Base-by-base conservation (phyloP, 2,329 filamentous ascomycete genomes). In the Aaosphaeria arxii region DNA sequence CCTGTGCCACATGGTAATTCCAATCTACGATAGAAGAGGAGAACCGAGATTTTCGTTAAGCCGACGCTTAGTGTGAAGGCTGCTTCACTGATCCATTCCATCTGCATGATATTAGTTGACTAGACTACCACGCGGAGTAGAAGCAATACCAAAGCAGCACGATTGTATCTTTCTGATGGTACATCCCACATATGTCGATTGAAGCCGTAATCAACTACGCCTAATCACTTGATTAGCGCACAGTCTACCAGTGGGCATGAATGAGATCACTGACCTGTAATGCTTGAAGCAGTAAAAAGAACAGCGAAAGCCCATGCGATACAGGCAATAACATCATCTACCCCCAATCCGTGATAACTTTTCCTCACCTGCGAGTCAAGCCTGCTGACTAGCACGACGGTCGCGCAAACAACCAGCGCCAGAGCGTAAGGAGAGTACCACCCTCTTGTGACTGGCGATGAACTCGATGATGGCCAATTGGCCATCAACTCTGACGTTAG, bases 101-200 rank as follows among this genome's bases (percentile, higher is more conserved):
- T 49, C 54, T 63, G 47, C 6, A 29, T 13, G 17, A 30, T 30
- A 38, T 42, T 55, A 28, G 58, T 45, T 36, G 7, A 42, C 29
- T 11, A 6, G 40, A 32, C 24, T 28, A 29, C 31, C 6, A 11
- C 13, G 41, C 2, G 28, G 36, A 32, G 13, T 45, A 17, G n/a
- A n/a, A 11, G 7, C 5, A 45, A 6, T 50, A 63, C 60, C 47
- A 57, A 38, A 11, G 54, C 57, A 36, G 56, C 52, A 4, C 41
- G 40, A 29, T 30, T 42, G 31, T 54, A 54, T 49, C 43, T 48
- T 42, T 17, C 32, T 6, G 2, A 29, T 28, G 58, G 57, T 7
- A 65, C 56, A 43, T 71, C 68, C 70, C 69, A 73, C n/a, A 67
- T 55, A 43, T 71, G 66, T 30, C 64, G 56, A 36, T 67, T 59